These are phyloP conservation scores for Xylaria intraflava DNA, from an alignment of 495 filamentous ascomycete genomes.

Conservation along the genomic window DNA sequence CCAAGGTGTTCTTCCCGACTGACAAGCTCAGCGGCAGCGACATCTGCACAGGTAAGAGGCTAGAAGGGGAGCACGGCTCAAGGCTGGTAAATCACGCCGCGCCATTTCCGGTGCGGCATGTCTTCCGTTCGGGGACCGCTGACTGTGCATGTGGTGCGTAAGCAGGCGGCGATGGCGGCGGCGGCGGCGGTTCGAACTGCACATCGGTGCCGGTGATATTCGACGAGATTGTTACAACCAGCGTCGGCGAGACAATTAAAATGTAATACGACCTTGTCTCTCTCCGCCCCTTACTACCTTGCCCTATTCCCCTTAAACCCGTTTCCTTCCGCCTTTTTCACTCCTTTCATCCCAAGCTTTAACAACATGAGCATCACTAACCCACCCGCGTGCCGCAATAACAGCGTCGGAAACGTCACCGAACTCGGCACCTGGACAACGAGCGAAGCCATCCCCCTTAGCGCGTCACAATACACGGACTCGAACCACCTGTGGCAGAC, in stretches of 20 bases:
- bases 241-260: slow-evolving; percentile 5
- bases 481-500: slow-evolving; percentile 53
- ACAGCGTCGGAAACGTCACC: slow-evolving; percentile 48
- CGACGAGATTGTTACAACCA: slow-evolving; percentile 6
- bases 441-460: slow-evolving; percentile 42
- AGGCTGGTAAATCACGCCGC: neutral
- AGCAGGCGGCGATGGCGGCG: neutral
- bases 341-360: neutral
- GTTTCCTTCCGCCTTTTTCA: neutral
- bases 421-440: slow-evolving; percentile 54
- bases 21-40: slow-evolving; percentile 31
- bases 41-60: slow-evolving; percentile 26
- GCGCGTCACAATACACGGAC: slow-evolving; percentile 46
- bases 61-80: neutral
- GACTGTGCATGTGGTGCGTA: too few species aligned
- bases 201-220: slow-evolving; percentile 1
- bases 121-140: neutral
- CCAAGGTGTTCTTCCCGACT: slow-evolving; percentile 43
- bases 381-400: too few species aligned
- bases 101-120: too few species aligned
- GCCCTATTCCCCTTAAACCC: too few species aligned
- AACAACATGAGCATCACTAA: neutral
- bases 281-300: neutral
- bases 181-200: neutral
- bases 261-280: slow-evolving; percentile 2